phyloP scores from a whole-genome alignment of 1,139 yeast genomes.

The Yamadazyma atlantica region DNA sequence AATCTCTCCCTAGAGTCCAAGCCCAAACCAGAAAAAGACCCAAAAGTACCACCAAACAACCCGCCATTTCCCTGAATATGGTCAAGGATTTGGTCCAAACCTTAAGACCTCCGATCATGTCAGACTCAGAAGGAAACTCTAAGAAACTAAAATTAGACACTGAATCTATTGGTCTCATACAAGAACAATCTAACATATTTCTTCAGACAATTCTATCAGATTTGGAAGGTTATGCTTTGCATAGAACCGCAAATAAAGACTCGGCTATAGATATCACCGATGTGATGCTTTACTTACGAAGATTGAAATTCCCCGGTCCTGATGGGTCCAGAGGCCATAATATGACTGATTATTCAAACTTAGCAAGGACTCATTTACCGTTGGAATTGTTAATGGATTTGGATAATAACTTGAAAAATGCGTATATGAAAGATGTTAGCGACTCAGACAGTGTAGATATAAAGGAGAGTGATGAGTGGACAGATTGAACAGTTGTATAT shows the following conservation, averaged over 20 bases:
- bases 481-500: no score
- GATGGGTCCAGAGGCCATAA: slow-evolving; percentile 19
- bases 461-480: slow-evolving; percentile 2
- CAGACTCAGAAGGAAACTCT: slow-evolving; percentile 1
- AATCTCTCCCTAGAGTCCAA: neutral
- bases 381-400: slow-evolving; percentile 35
- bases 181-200: slow-evolving; percentile 28
- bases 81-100: slow-evolving; percentile 11
- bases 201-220: slow-evolving; percentile 33
- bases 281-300: slow-evolving; percentile 33
- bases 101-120: slow-evolving; percentile 1
- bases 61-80: slow-evolving; percentile 8
- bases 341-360: slow-evolving; percentile 25
- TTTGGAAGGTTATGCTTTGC: slow-evolving; percentile 34
- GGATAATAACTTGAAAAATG: slow-evolving; percentile 28
- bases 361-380: slow-evolving; percentile 39
- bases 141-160: slow-evolving; percentile 9
- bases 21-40: neutral
- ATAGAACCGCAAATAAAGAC: slow-evolving; percentile 25
- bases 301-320: slow-evolving; percentile 28
- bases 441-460: neutral
- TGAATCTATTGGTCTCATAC: slow-evolving; percentile 15
- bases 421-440: slow-evolving; percentile 2
- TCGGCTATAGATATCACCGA: slow-evolving; percentile 33
- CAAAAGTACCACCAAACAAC: neutral